These are phyloP conservation scores for Mallotus japonicus DNA, from an alignment of 441 rosid species.

Conservation along the genomic window DNA sequence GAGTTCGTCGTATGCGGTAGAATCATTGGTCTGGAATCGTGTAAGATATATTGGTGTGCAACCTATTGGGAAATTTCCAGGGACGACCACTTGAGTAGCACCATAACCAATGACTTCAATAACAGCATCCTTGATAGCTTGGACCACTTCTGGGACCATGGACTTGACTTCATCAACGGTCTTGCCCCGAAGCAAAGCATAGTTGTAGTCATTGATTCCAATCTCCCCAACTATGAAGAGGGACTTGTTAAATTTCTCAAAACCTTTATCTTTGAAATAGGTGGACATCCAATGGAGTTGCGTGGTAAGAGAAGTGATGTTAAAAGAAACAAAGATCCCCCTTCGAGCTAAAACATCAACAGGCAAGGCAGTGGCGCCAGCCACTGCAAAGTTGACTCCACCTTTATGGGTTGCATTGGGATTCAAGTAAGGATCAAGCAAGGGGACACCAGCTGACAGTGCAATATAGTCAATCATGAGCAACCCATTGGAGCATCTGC, in stretches of 20 bases:
- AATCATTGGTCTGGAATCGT: background rate
- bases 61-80: background rate
- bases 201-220: conserved; percentile 50
- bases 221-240: conserved; percentile 50
- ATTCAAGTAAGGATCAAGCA: conserved; percentile 17
- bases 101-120: background rate
- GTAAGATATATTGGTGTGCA: conserved; percentile 4
- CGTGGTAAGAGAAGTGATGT: background rate
- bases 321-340: background rate
- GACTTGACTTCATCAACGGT: conserved; percentile 27
- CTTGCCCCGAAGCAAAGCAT: conserved; percentile 30
- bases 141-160: conserved; percentile 36
- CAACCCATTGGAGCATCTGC: conserved; percentile 35
- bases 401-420: background rate
- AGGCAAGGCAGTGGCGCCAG: conserved; percentile 14
- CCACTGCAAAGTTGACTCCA: conserved; percentile 18
- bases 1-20: background rate
- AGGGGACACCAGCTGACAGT: conserved; percentile 16
- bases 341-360: background rate
- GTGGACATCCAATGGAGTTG: conserved; percentile 18
- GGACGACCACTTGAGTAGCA: background rate
- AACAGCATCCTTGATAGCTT: conserved; percentile 31
- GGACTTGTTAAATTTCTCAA: conserved; percentile 25
- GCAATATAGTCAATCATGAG: conserved; percentile 29
- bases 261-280: conserved; percentile 27